Evolutionary conservation across 2,329 filamentous ascomycete species (phyloP), one percentile per base, ranked within the genome.

Genomic region (Ophiosphaerella herpotricha): DNA sequence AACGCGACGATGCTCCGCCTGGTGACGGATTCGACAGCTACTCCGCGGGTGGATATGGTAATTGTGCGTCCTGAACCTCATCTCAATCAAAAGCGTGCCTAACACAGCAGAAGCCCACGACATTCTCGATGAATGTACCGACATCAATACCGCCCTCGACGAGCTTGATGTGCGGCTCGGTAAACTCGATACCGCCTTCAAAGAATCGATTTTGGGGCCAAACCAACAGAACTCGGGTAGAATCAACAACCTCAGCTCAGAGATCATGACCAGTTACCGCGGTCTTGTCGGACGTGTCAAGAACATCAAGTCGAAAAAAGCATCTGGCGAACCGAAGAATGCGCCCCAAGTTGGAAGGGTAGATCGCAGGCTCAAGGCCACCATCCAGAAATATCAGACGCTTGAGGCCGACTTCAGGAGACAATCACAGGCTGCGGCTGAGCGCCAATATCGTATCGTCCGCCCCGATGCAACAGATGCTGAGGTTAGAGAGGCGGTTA

Each of bases 401-500:
- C 80, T 90, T 47, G 92, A 97, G 74, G 84, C 84, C 1, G 82
- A 86, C 18, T 96, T 92, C 81, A 85, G 88, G 69, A 88, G 89
- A 74, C 86, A 88, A 61, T 85, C 90, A 29, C 83, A 90, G 71
- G 88, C 91, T 42, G 90, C 95, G 74, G 89, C 95, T 77, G 88
- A 86, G 59, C 85, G 94, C 47, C 91, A 97, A 72, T 96, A 95
- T 76, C 84, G 89, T 51, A 97, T 97, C 70, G 92, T 94, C 47
- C 84, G 86, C 57, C 90, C 91, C 18, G 86, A 96, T 50, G 90
- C 90, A 3, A 83, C 84, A 24, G 89, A 94, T 46, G 79, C 82
- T 37, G 91, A 97, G 73, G 85, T 97, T 24, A 82, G 83, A 50
- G 84, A 87, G 49, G 91, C 90, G 13, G 88, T 92, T 0, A 85